Evolutionary conservation across 495 filamentous ascomycete species (phyloP).

Genomic region (Penicillium riverlandense): DNA sequence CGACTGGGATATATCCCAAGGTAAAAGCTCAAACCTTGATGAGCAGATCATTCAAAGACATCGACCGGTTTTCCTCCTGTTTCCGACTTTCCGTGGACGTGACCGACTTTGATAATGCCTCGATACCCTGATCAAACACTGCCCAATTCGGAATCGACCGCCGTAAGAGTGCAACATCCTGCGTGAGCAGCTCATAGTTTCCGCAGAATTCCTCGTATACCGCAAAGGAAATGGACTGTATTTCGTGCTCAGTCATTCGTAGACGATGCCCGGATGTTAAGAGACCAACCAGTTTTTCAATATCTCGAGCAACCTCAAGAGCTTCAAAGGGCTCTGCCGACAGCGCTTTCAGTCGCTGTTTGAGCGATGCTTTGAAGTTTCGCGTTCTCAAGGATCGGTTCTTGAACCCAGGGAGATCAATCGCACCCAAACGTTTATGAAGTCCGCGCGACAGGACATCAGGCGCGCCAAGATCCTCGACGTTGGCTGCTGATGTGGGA

Average conservation of each 20-base stretch:
- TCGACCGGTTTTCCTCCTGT: constrained; percentile 59
- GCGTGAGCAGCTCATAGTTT: constrained; percentile 76
- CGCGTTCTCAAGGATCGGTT: constrained; percentile 22
- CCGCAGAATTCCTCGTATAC: constrained; percentile 82
- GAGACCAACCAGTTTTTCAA: constrained; percentile 60
- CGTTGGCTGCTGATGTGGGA: constrained; percentile 17
- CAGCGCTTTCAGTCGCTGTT: constrained; percentile 31
- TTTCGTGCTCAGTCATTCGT: background rate
- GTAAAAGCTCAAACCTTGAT: constrained; percentile 62
- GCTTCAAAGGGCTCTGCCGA: constrained; percentile 64
- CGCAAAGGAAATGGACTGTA: constrained; percentile 71
- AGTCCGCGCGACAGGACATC: constrained; percentile 12
- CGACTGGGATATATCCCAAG: background rate
- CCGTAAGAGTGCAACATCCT: constrained; percentile 64
- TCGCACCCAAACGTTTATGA: constrained; percentile 12
- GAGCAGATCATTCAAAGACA: constrained; percentile 78
- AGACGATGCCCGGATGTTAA: background rate
- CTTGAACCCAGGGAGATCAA: constrained; percentile 22
- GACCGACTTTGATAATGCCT: constrained; percentile 72
- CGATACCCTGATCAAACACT: constrained; percentile 77
- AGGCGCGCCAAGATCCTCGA: constrained; percentile 10
- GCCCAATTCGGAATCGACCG: constrained; percentile 69
- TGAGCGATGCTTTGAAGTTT: constrained; percentile 20
- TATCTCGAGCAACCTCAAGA: constrained; percentile 67
- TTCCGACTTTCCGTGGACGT: constrained; percentile 59